phyloP scores from a whole-genome alignment of 108 stramenopile genomes.

The Cyclostephanos tholiformis region DNA sequence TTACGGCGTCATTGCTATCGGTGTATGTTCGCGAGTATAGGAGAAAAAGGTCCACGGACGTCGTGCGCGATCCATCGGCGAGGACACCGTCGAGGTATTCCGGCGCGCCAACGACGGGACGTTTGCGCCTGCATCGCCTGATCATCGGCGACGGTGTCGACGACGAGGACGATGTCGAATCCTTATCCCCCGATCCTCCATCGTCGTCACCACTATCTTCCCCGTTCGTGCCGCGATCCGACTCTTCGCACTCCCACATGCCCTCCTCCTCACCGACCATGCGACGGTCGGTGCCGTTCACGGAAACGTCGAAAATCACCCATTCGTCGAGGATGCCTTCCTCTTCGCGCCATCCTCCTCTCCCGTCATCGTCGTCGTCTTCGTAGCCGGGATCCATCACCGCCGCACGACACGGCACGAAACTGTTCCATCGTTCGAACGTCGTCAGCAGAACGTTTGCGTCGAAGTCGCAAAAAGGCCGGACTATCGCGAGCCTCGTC shows the following conservation, averaged over 20 bases:
- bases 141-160: no score
- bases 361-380: slow-evolving; percentile 13
- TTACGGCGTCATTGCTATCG: slow-evolving; percentile 57
- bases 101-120: slow-evolving; percentile 2
- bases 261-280: no score
- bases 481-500: slow-evolving; percentile 56
- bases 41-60: slow-evolving; percentile 61
- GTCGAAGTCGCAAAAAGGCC: slow-evolving; percentile 69
- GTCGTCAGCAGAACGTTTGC: slow-evolving; percentile 60
- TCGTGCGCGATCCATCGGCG: no score
- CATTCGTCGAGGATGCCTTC: slow-evolving; percentile 12
- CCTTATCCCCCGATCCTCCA: no score
- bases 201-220: no score
- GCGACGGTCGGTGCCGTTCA: not conserved
- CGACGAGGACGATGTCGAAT: no score
- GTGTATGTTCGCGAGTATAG: slow-evolving; percentile 71
- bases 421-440: slow-evolving; percentile 58
- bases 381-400: slow-evolving; percentile 46
- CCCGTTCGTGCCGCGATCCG: no score
- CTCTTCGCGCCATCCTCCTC: slow-evolving; percentile 21
- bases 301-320: slow-evolving; percentile 8
- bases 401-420: slow-evolving; percentile 61
- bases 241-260: no score
- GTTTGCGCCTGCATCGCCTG: slow-evolving; percentile 1
- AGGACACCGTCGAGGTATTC: slow-evolving; percentile 18